Base-by-base conservation (phyloP, 176 grass and related monocot genomes). In the Tillandsia leiboldiana region DNA sequence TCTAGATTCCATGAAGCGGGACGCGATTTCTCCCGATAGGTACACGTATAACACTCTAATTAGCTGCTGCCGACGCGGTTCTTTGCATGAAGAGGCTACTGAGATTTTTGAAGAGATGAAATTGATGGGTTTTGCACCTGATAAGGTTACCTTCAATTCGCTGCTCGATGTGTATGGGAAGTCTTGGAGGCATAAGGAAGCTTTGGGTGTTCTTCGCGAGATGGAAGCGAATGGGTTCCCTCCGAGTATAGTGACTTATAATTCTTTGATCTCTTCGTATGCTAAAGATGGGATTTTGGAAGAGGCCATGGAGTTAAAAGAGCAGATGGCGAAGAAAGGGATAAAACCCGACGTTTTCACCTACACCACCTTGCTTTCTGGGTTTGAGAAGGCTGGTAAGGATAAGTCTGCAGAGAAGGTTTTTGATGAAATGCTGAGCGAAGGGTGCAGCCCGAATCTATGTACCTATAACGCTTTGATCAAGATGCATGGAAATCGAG, bases 11-110 rank as follows among this genome's bases (percentile, higher is more conserved):
- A 96, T 96, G 89, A 92, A 85, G 82, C 66, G 64, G 3, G 64
- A 83, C 10, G 52, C 59, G 8, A 73, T 92, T 61, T 83, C 70
- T 22, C 84, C 73, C 3, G 93, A 96, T 68, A 74, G 72, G 82
- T 96, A 92, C 28, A 96, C 92, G 1, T 96, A 92, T 24, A 96
- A 96, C 67, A 89, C 92, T 17, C 86, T 96, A 26, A 92, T 96
- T 13, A 85, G 81, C 57, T 96, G 93, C 79, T 96, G 93, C 77
- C 84, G 84, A 7, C 81, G 79, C 26, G 70, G 86, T 3, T 87
- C 70, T 0, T 73, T 96, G 9, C 28, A 83, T 27, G 78, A 74
- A 69, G 89, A 97, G 47, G 89, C 93, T 0, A 66, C 79, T 0
- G 65, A 87, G 50, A 26, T 97, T 64, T 82, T 97, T 9, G 50